Evolutionary conservation across 176 grass and related monocot species (phyloP), one percentile per base, ranked within the genome.

Genomic region (Zizania latifolia): DNA sequence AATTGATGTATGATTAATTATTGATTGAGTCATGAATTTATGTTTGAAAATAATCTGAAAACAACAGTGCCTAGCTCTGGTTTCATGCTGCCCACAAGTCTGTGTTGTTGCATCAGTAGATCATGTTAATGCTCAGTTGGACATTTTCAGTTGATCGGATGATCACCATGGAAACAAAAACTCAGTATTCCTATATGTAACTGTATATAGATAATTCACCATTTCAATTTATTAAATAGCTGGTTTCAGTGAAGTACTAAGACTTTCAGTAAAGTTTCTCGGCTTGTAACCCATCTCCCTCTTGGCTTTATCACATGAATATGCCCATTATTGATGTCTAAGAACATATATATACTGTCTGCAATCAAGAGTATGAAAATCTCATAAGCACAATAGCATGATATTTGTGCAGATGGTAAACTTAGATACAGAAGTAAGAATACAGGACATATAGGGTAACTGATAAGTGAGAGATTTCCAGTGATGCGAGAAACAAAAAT

Each of bases 381-480:
- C 37, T 78, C 35, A 81, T 55, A 80, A 33, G 24, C 48, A 75
- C 4, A n/a, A n/a, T n/a, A n/a, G n/a, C n/a, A n/a, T n/a, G n/a
- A n/a, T n/a, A n/a, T n/a, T n/a, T n/a, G n/a, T n/a, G n/a, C n/a
- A n/a, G n/a, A n/a, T n/a, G n/a, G n/a, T n/a, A n/a, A n/a, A n/a
- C n/a, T n/a, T n/a, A 43, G 57, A 19, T 51, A 31, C 7, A 23
- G 14, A 78, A 21, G 11, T n/a, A n/a, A n/a, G n/a, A 17, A 19
- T 27, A 60, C 1, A 27, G 14, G 41, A 63, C 83, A 62, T 89
- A 93, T 90, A 10, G 94, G 90, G 77, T 91, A 93, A 46, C 94
- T 97, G 61, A 97, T 82, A 40, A 97, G 86, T 39, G 94, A 90
- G 65, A 93, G 88, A 30, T 88, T 97, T 79, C 94, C 90, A 27